Evolutionary conservation across 1,284 basidiomycete species (phyloP).

Genomic region (Jaminaea rosea): DNA sequence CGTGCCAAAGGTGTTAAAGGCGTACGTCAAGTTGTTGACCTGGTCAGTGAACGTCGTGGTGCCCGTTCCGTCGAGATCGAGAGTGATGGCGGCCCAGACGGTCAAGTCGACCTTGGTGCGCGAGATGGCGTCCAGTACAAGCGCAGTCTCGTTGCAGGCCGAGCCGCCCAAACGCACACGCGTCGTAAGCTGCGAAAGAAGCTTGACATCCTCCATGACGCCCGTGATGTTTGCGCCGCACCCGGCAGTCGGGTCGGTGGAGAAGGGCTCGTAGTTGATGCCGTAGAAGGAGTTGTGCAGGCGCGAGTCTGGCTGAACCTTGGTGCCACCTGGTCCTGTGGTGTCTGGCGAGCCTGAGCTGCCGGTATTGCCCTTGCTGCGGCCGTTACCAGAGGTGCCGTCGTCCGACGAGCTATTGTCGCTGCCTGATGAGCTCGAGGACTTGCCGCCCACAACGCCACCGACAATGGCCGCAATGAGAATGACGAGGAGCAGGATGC

Average conservation of each 20-base stretch:
- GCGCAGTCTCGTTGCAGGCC: conserved; percentile 54
- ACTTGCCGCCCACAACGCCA: conserved; percentile 6
- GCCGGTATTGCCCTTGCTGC: conserved; percentile 40
- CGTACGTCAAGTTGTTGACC: conserved; percentile 58
- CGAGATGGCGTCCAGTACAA: conserved; percentile 67
- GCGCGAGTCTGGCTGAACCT: conserved; percentile 57
- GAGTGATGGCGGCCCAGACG: conserved; percentile 64
- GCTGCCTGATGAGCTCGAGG: not conserved
- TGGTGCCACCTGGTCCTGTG: conserved; percentile 54
- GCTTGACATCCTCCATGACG: conserved; percentile 51
- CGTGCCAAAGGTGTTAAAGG: conserved; percentile 68
- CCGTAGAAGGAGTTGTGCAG: conserved; percentile 59
- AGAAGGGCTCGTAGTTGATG: conserved; percentile 28
- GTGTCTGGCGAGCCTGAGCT: too few species aligned
- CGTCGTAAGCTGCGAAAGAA: conserved; percentile 47
- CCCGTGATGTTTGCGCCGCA: conserved; percentile 50
- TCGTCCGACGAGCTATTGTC: conserved; percentile 2
- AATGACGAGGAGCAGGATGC: conserved; percentile 10
- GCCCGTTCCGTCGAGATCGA: conserved; percentile 53
- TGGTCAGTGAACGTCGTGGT: conserved; percentile 61
- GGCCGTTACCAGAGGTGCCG: conserved; percentile 5
- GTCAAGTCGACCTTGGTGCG: conserved; percentile 78
- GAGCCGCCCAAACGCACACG: conserved; percentile 42
- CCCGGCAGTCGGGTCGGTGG: conserved; percentile 11
- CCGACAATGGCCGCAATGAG: conserved; percentile 20